Evolutionary conservation across 352 stramenopile species (phyloP), one percentile per base, ranked within the genome.

Genomic region (Phytophthora citrophthora): DNA sequence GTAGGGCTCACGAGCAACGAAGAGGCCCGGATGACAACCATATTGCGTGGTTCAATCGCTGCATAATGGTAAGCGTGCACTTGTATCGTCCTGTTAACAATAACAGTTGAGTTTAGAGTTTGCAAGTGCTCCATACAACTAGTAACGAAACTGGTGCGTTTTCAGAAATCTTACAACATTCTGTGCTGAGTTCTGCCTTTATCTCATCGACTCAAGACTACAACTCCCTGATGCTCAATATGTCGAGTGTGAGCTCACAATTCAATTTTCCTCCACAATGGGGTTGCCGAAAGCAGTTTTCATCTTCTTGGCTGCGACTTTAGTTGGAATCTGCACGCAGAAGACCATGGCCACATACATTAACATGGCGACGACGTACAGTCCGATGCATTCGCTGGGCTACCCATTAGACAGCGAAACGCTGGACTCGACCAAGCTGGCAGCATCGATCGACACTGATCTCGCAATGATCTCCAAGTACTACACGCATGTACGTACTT

Each of bases 331-430:
- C n/a, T 38, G 8, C 16, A 3, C 46, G 12, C 50, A 36, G n/a
- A 53, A 27, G n/a, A 23, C 20, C 4, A n/a, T 4, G 3, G 51
- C 60, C 2, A 44, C 16, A 5, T 56, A 45, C 43, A 45, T 51
- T n/a, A 56, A 77, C 43, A 67, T 86, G 58, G 77, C 66, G n/a
- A 81, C 64, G 13, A 84, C 75, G 43, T 87, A 88, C 65, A 70
- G 64, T 18, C 76, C 78, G 27, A 86, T 87, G 64, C 76, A 90
- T 59, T 83, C 76, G 36, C 27, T 50, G 18, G 51, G 67, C 62
- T 90, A 88, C 59, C 78, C 78, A 36, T 49, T 88, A 40, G 70
- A 44, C 12, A 65, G 56, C 18, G 58, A 71, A 26, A 49, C 56
- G 24, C 38, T 54, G 31, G 39, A 71, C 27, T 46, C 53, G 43